Evolutionary conservation across 2,329 filamentous ascomycete species (phyloP), one percentile per base, ranked within the genome.

Genomic region (Blastomyces silverae): DNA sequence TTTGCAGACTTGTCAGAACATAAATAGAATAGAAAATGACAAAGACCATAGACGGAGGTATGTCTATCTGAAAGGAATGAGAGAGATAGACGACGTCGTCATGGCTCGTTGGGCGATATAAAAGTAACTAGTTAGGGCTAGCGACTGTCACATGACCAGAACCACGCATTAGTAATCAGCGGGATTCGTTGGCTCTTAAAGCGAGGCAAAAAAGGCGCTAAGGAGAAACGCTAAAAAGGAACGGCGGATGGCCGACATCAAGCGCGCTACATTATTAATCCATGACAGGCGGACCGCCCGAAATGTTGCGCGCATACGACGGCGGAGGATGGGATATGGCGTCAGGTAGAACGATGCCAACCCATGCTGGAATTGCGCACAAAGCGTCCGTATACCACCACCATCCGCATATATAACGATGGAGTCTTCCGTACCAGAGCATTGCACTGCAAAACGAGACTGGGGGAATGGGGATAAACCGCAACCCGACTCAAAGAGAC

Each of bases 231-330:
- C n/a, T n/a, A n/a, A 52, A 25, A 10, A 5, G 1, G 11, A 11
- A 25, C 3, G 22, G 50, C 50, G 25, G 8, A 53, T 13, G n/a
- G 50, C 22, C 31, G n/a, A 31, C 22, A 25, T 25, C 50, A 53
- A 48, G 44, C 44, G 44, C 44, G n/a, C 5, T 25, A 34, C 28
- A 55, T 55, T 55, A 55, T 55, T 55, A 55, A 55, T 55, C 52
- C 52, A 34, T 31, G 3, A 20, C 15, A 4, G 20, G 28, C 25
- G 8, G 17, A 34, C 25, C 25, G 17, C 13, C 1, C 22, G 8
- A 34, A 34, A 31, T n/a, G 15, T 8, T 55, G 52, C 28, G 17
- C 7, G 28, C 15, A 20, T 34, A 4, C 52, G 25, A 11, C 13
- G 52, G 31, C 13, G 11, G 52, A 28, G 11, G 25, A 52, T 15